phyloP scores from a whole-genome alignment of 208 protist genomes.

The Porcisia deanei region DNA sequence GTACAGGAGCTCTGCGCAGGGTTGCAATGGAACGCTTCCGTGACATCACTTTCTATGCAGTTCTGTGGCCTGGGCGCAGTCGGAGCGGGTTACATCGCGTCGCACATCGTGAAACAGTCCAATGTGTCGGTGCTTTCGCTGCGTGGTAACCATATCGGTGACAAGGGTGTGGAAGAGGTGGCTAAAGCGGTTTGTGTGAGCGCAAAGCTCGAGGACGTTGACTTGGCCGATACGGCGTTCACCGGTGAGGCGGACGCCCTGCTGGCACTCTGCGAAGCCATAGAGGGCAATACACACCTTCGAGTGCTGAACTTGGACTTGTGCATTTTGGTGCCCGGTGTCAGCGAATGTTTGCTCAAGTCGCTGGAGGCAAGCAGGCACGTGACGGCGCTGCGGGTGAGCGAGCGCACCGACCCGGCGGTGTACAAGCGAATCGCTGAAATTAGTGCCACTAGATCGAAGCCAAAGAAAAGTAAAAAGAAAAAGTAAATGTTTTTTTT shows the following conservation, averaged over 20 bases:
- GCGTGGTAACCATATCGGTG: conserved; percentile 65
- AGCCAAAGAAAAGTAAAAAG: conserved; percentile 42
- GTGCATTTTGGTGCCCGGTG: conserved; percentile 63
- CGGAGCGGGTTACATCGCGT: conserved; percentile 54
- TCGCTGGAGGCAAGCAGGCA: conserved; percentile 59
- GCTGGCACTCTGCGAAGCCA: conserved; percentile 78
- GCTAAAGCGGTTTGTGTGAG: conserved; percentile 55
- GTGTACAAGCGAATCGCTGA: conserved; percentile 72
- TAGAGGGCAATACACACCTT: conserved; percentile 57
- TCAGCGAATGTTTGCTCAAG: conserved; percentile 44
- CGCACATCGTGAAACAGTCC: conserved; percentile 67
- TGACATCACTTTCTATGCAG: conserved; percentile 75
- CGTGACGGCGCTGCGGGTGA: conserved; percentile 48
- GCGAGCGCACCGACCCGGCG: conserved; percentile 62
- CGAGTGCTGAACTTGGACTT: conserved; percentile 74
- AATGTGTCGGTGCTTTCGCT: conserved; percentile 74
- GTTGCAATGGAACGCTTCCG: conserved; percentile 81
- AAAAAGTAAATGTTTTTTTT: conserved; percentile 8
- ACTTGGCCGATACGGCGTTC: conserved; percentile 84
- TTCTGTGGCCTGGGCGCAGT: conserved; percentile 62
- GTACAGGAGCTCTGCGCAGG: conserved; percentile 59
- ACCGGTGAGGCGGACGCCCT: conserved; percentile 49
- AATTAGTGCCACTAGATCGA: conserved; percentile 48
- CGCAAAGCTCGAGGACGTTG: conserved; percentile 61
- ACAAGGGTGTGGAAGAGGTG: conserved; percentile 67